Conservation (phyloP, 352 stramenopile species). For the Saprolegnia parasitica region DNA sequence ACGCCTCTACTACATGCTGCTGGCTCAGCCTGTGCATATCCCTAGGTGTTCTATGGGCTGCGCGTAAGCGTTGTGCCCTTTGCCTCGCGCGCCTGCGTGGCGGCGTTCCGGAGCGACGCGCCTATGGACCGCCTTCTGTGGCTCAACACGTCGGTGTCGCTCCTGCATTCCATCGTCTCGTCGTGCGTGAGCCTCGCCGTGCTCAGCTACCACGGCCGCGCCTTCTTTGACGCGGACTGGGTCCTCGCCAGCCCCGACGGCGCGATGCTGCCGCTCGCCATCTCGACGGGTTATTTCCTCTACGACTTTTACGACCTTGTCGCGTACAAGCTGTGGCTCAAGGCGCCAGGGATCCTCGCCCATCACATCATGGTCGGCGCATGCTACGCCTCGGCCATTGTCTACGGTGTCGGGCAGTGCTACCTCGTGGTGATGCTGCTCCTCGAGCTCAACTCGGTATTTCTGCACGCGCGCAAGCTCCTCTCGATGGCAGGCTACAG, state of each 20-base stretch:
- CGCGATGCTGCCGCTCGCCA: not conserved
- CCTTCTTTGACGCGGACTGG: conserved; percentile 14
- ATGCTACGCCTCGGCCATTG: conserved; percentile 3
- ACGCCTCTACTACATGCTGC: no score
- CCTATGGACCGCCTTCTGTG: conserved; percentile 3
- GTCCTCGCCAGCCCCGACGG: not conserved
- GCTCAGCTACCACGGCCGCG: not conserved
- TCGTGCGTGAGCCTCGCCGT: conserved; percentile 11
- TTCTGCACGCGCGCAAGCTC: conserved; percentile 18
- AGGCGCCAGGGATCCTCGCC: conserved; percentile 16
- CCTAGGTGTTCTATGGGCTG: no score
- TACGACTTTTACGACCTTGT: conserved; percentile 29
- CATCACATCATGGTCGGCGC: conserved; percentile 27
- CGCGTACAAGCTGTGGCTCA: not conserved
- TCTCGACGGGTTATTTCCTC: conserved; percentile 27
- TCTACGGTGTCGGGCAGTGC: conserved; percentile 9
- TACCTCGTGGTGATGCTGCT: conserved; percentile 27
- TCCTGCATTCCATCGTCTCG: conserved; percentile 14
- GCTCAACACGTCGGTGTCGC: conserved; percentile 22
- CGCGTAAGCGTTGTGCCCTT: no score
- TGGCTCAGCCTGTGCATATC: no score
- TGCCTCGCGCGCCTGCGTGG: not conserved
- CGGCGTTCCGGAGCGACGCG: not conserved
- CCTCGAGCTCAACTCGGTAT: conserved; percentile 26
- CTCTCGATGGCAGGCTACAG: conserved; percentile 23